Percentiles rank a stretch among this genome's conserved stretches.
These are phyloP conservation scores for Paralagenidium karlingii DNA, from an alignment of 352 stramenopile genomes.

Conservation along the genomic window DNA sequence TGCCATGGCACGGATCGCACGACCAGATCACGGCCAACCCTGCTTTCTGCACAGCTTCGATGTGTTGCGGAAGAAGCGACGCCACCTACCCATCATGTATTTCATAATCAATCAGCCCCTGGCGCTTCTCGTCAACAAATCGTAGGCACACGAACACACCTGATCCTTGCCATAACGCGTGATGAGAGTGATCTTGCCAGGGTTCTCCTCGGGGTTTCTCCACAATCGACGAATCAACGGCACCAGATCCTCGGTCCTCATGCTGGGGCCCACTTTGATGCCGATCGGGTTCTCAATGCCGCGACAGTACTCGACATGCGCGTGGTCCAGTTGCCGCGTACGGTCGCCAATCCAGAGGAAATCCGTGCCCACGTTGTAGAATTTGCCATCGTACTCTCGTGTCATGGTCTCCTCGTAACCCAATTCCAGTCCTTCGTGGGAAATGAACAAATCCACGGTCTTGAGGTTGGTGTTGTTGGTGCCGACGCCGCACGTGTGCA, in stretches of 20 bases:
- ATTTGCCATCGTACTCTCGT: conserved; percentile 87
- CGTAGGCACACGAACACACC: conserved; percentile 11
- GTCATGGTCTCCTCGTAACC: conserved; percentile 98
- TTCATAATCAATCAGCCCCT: conserved; percentile 1
- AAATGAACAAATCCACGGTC: conserved; percentile 95
- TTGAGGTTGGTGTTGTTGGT: conserved; percentile 83
- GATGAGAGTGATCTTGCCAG: conserved; percentile 96
- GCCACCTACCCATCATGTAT: conserved; percentile 20
- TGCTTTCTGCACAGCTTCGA: conserved; percentile 91
- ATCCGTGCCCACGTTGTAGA: conserved; percentile 96
- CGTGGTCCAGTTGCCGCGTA: conserved; percentile 94
- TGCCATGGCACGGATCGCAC: conserved; percentile 94
- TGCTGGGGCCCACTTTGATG: conserved; percentile 97
- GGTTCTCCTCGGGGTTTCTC: conserved; percentile 83
- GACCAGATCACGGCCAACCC: conserved; percentile 94
- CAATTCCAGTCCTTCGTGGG: conserved; percentile 97
- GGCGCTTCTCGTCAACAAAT: background rate
- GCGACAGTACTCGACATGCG: conserved; percentile 97
- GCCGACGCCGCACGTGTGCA: conserved; percentile 91
- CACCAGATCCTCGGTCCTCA: conserved; percentile 90
- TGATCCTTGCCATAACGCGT: conserved; percentile 96
- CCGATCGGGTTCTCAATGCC: conserved; percentile 97
- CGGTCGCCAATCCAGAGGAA: conserved; percentile 99
- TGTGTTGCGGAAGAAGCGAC: conserved; percentile 91
- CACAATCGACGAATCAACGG: conserved; percentile 93